Evolutionary conservation across 257 asterid species (phyloP).

Genomic region (Petrea volubilis): DNA sequence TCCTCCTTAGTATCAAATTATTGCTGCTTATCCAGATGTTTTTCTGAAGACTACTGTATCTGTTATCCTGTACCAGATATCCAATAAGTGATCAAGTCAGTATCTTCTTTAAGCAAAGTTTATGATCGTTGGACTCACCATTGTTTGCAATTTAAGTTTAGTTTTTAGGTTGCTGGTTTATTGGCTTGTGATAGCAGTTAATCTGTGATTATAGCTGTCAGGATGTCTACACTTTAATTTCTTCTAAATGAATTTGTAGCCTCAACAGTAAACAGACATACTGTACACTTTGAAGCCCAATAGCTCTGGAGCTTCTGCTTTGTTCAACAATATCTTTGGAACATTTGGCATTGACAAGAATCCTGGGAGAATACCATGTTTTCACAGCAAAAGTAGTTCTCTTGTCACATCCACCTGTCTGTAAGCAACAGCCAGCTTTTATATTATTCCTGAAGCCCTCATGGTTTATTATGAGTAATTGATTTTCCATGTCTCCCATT

Average conservation of each 20-base stretch:
- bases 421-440: slow-evolving; percentile 50
- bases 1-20: slow-evolving; percentile 43
- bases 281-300: slow-evolving; percentile 65
- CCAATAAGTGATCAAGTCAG: neutral
- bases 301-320: slow-evolving; percentile 55
- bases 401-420: slow-evolving; percentile 54
- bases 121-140: neutral
- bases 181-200: slow-evolving; percentile 11
- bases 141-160: neutral
- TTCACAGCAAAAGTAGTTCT: slow-evolving; percentile 37
- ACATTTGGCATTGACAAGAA: slow-evolving; percentile 32
- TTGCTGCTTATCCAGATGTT: slow-evolving; percentile 20
- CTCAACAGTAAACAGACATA: slow-evolving; percentile 67
- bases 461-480: neutral
- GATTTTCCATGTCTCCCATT: neutral
- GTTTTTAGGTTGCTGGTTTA: neutral
- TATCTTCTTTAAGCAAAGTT: neutral
- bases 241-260: slow-evolving; percentile 22
- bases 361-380: slow-evolving; percentile 36
- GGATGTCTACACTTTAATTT: slow-evolving; percentile 18
- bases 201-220: neutral
- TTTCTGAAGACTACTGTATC: neutral
- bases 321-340: slow-evolving; percentile 70
- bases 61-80: neutral
- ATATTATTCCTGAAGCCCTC: neutral